A percentile compares a stretch with the other conserved stretches of the same genome.
These are phyloP conservation scores for Trichoderma gracile DNA, from an alignment of 2,329 filamentous ascomycete genomes.

Conservation along the genomic window DNA sequence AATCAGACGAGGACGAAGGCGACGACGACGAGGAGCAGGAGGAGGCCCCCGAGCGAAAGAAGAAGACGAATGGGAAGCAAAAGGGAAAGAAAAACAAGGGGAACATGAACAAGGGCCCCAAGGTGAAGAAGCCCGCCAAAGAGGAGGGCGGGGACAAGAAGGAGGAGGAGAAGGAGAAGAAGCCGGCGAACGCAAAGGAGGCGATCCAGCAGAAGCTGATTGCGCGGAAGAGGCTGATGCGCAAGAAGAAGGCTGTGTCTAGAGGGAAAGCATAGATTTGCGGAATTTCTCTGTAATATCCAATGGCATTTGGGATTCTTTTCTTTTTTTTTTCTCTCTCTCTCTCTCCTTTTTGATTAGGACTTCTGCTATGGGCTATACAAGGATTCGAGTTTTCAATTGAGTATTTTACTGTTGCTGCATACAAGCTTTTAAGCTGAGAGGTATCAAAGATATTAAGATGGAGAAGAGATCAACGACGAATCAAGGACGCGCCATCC, in stretches of 20 bases:
- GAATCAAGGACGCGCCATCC: background rate
- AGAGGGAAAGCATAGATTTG: constrained; percentile 37
- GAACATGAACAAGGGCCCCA: constrained; percentile 30
- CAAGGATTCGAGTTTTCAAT: background rate
- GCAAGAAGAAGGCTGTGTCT: constrained; percentile 62
- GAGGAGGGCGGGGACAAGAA: constrained; percentile 32
- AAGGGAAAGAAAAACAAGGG: constrained; percentile 19
- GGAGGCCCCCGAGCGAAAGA: constrained; percentile 35
- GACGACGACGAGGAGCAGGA: constrained; percentile 31
- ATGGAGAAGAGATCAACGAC: background rate
- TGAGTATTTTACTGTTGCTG: background rate
- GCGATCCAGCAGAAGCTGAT: constrained; percentile 72
- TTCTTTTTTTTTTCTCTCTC: too few relatives aligned
- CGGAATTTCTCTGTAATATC: background rate
- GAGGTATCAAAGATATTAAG: background rate
- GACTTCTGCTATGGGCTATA: background rate
- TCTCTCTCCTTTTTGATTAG: constrained; percentile 7
- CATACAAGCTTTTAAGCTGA: constrained; percentile 1
- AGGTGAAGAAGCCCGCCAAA: constrained; percentile 28
- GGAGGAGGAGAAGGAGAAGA: constrained; percentile 34
- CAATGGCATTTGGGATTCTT: background rate
- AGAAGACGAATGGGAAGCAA: constrained; percentile 15
- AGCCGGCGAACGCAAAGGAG: constrained; percentile 41
- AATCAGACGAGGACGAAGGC: background rate
- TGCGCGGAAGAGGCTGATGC: constrained; percentile 76